A percentile compares a stretch with the other conserved stretches of the same genome.
phyloP scores from a whole-genome alignment of 371 early-diverging fungal species.

The Amoeboaphelidium occidentale region DNA sequence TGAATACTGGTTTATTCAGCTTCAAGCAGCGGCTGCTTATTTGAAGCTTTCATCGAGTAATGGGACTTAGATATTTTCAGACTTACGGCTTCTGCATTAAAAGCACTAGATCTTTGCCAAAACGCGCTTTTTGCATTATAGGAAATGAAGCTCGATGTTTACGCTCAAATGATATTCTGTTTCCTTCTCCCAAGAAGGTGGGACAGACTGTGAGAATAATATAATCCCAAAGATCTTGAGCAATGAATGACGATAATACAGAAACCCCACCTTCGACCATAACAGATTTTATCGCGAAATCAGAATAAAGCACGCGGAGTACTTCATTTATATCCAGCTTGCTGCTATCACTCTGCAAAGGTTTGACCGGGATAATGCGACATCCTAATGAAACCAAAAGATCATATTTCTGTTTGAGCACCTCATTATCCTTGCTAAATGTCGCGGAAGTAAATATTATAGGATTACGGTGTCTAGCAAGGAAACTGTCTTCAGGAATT shows the following conservation, averaged over 20 bases:
- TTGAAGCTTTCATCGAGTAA: too few relatives aligned
- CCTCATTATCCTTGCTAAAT: slow-evolving; percentile 7
- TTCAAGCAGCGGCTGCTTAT: too few relatives aligned
- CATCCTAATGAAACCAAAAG: slow-evolving; percentile 12
- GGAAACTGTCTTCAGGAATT: slow-evolving; percentile 20
- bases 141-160: too few relatives aligned
- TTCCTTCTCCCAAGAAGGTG: slow-evolving; percentile 27
- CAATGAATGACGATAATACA: slow-evolving; percentile 42
- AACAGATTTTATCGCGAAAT: slow-evolving; percentile 18
- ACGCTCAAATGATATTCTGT: too few relatives aligned
- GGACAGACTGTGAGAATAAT: slow-evolving; percentile 60
- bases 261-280: slow-evolving; percentile 86
- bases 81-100: too few relatives aligned
- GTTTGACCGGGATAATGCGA: slow-evolving; percentile 19
- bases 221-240: slow-evolving; percentile 14
- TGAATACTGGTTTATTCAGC: too few relatives aligned
- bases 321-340: slow-evolving; percentile 1
- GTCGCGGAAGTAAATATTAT: background rate
- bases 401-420: slow-evolving; percentile 4
- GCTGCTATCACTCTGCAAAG: slow-evolving; percentile 4
- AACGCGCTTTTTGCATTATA: too few relatives aligned
- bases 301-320: background rate
- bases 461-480: slow-evolving; percentile 12
- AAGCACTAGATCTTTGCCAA: too few relatives aligned
- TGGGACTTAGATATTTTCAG: too few relatives aligned